These are phyloP conservation scores for Fusarium sp. DNA, from an alignment of 2,329 filamentous ascomycete species.

Conservation along the genomic window DNA sequence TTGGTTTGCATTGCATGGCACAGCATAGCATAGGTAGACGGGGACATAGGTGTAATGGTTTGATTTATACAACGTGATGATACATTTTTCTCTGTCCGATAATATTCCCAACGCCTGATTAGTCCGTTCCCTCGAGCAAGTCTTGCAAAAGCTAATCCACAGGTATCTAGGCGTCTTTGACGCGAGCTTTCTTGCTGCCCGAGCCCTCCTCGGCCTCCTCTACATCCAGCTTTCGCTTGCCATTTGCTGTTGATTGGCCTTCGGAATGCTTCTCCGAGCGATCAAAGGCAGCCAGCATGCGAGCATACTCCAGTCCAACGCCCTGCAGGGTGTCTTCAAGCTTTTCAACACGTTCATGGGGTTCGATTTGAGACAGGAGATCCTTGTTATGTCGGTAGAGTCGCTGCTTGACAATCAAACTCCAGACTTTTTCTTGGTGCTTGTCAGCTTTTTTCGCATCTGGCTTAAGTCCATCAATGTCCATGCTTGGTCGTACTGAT, in stretches of 20 bases:
- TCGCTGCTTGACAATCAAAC: constrained; percentile 79
- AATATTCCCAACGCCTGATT: constrained; percentile 22
- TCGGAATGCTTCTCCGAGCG: constrained; percentile 48
- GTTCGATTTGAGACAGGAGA: constrained; percentile 75
- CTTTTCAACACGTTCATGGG: constrained; percentile 75
- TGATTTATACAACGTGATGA: constrained; percentile 30
- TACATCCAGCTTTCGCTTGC: constrained; percentile 59
- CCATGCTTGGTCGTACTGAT: constrained; percentile 65
- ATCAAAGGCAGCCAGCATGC: constrained; percentile 65
- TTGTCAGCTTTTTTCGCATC: constrained; percentile 65
- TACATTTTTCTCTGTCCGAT: constrained; percentile 26
- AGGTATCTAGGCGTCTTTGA: constrained; percentile 48
- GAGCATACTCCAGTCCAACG: constrained; percentile 79
- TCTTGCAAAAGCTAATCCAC: neutral
- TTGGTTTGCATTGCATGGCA: constrained; percentile 42
- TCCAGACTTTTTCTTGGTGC: constrained; percentile 76
- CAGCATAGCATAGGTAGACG: constrained; percentile 31
- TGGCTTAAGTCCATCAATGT: constrained; percentile 55
- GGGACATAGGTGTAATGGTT: constrained; percentile 37
- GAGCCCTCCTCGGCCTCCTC: constrained; percentile 42
- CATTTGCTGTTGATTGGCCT: constrained; percentile 40
- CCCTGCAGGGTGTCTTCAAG: constrained; percentile 75
- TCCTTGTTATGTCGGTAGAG: constrained; percentile 82
- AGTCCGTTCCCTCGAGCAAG: constrained; percentile 3
- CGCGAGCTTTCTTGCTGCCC: constrained; percentile 61